Base-by-base conservation (phyloP, 805 yeast genomes). In the Metschnikowia colocasiae region DNA sequence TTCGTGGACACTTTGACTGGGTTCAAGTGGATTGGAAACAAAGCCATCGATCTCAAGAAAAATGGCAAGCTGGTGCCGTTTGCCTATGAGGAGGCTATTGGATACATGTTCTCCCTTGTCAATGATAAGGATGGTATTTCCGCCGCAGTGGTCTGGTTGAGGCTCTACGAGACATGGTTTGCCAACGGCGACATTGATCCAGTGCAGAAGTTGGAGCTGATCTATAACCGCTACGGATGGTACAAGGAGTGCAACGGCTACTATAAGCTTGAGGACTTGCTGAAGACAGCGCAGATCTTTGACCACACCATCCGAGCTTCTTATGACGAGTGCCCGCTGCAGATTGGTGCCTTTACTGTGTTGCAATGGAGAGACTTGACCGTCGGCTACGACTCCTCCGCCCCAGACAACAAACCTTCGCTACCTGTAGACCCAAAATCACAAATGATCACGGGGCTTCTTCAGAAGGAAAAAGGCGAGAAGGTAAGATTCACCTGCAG, bases 11-110 rank as follows among this genome's bases (percentile, higher is more conserved):
- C 98, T 0, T 73, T 92, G 47, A 92, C 98, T 0, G 99, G 99
- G 1, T 92, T 92, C 73, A 92, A 92, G 67, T 92, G 99, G 99
- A 84, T 92, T 31, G 99, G 98, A 3, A 92, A 92, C 61, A 79
- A 81, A 53, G 94, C 96, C 2, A 80, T 85, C 30, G 86, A 83
- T 6, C 69, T 87, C 41, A 89, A 85, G 53, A 51, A 60, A 0
- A 62, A 77, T 37, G 96, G 95, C 0, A 80, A 60, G 57, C 52
- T 45, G 3, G 96, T 91, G 1, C 95, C 96, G 0, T 90, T 92
- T 69, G 97, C 87, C 0, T 92, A 78, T 62, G 99, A 92, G 65
- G 99, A 92, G 62, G 98, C 98, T 2, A 85, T 92, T 54, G 99
- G 99, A 1, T 92, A 81, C 68, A 88, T 92, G 97, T 88, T 90